These are phyloP conservation scores for Aspergillus cejpii DNA, from an alignment of 2,329 filamentous ascomycete genomes.

Conservation along the genomic window DNA sequence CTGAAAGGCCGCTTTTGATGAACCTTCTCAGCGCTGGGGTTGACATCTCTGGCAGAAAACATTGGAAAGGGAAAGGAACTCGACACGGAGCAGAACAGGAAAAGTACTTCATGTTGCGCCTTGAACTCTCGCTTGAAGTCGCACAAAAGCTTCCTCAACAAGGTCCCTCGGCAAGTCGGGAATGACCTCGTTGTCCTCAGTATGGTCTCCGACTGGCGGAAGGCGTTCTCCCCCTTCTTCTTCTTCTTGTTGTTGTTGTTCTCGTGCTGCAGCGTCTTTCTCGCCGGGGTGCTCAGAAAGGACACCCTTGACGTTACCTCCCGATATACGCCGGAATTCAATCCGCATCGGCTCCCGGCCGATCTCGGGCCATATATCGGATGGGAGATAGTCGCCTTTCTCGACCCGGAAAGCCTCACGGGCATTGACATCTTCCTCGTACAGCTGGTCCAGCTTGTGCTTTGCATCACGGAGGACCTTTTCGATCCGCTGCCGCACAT, in stretches of 20 bases:
- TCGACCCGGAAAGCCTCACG: constrained; percentile 73
- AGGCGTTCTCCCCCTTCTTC: constrained; percentile 7
- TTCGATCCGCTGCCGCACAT: constrained; percentile 66
- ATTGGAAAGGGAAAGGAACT: too few relatives aligned
- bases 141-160: constrained; percentile 40
- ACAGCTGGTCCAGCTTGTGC: constrained; percentile 67
- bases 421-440: constrained; percentile 63
- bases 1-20: too few relatives aligned
- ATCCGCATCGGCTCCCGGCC: constrained; percentile 50
- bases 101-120: constrained; percentile 10
- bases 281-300: constrained; percentile 7
- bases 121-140: constrained; percentile 31
- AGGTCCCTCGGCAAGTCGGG: constrained; percentile 39
- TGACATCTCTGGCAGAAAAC: too few relatives aligned
- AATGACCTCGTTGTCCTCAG: constrained; percentile 32
- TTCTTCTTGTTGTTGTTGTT: constrained; percentile 1
- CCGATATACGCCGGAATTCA: constrained; percentile 33
- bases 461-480: constrained; percentile 70
- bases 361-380: constrained; percentile 79
- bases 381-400: constrained; percentile 78
- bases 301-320: constrained; percentile 28
- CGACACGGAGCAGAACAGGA: too few relatives aligned
- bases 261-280: constrained; percentile 6
- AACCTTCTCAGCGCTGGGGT: too few relatives aligned
- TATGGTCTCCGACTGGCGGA: constrained; percentile 8